These are phyloP conservation scores for Leishmania turanica DNA, from an alignment of 208 protist genomes.

Conservation along the genomic window DNA sequence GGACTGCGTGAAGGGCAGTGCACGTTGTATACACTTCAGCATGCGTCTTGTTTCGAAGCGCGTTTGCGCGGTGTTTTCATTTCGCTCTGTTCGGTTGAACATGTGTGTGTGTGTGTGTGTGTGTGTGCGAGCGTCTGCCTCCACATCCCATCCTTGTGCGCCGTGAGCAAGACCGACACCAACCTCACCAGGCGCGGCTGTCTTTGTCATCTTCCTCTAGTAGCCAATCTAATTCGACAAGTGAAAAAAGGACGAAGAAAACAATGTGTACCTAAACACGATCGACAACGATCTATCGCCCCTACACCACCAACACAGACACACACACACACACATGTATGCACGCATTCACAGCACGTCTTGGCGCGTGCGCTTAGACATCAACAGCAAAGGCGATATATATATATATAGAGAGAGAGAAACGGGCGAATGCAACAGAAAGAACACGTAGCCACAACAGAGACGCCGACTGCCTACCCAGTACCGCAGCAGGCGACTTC, in stretches of 20 bases:
- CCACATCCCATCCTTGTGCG: background rate
- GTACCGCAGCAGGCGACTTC: background rate
- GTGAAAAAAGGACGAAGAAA: background rate
- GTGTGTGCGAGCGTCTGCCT: background rate
- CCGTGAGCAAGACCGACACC: background rate
- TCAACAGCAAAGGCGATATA: background rate
- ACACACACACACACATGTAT: background rate
- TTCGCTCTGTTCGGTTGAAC: background rate
- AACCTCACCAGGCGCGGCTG: background rate
- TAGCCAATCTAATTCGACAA: background rate
- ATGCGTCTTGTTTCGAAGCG: background rate
- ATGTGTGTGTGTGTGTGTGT: background rate
- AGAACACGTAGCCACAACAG: background rate
- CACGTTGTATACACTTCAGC: background rate
- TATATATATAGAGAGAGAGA: background rate
- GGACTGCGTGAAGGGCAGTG: background rate
- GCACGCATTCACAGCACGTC: background rate
- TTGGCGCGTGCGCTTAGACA: background rate
- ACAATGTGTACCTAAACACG: too few relatives aligned
- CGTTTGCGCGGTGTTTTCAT: background rate
- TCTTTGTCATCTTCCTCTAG: background rate
- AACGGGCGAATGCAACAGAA: background rate
- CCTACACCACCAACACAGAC: background rate
- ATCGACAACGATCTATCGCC: too few relatives aligned
- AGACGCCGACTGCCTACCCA: background rate